Conservation (phyloP, 2,329 filamentous ascomycete genomes). For the Monilinia fructigena region DNA sequence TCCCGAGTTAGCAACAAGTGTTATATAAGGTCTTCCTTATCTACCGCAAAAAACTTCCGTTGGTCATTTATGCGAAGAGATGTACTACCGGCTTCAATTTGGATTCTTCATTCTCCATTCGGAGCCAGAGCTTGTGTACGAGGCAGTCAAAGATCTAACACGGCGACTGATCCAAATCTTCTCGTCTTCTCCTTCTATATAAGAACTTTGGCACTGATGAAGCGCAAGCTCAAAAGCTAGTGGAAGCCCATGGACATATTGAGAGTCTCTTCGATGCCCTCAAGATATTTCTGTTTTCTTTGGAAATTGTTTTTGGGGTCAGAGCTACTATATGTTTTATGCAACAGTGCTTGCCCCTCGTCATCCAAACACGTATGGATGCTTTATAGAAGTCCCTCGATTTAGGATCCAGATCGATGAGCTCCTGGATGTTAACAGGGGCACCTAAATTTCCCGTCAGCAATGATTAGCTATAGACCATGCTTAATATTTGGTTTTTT, state of each 20-base stretch:
- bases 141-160: not conserved
- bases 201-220: not conserved
- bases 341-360: not conserved
- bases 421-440: not conserved
- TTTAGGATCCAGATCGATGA: not conserved
- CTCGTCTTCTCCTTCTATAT: not conserved
- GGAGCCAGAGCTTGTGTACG: not conserved
- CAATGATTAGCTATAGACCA: no score
- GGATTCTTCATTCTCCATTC: not conserved
- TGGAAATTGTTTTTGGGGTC: not conserved
- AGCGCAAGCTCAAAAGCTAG: not conserved
- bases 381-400: slow-evolving; percentile 1
- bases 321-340: not conserved
- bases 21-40: not conserved
- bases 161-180: not conserved
- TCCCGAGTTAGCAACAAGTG: not conserved
- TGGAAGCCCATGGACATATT: not conserved
- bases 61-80: not conserved
- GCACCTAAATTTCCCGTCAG: not conserved
- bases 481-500: not conserved
- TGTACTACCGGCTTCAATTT: not conserved
- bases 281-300: not conserved
- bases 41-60: not conserved
- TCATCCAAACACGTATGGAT: slow-evolving; percentile 1
- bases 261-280: not conserved